A percentile compares a stretch with the other conserved stretches of the same genome.
Conservation (phyloP, 2,329 filamentous ascomycete genomes). For the Bipolaris victoriae region DNA sequence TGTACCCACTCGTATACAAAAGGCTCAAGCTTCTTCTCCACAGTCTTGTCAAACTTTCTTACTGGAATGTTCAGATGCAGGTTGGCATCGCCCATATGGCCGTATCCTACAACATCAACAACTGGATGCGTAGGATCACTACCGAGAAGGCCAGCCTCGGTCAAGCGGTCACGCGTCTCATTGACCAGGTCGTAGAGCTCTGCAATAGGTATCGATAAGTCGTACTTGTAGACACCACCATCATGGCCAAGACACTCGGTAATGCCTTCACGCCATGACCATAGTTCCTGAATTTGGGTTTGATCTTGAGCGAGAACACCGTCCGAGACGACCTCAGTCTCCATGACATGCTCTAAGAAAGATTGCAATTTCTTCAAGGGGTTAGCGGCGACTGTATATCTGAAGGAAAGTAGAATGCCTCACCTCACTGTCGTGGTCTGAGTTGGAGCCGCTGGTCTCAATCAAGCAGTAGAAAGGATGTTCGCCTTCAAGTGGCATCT, state of each 20-base stretch:
- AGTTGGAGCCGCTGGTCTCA: conserved; percentile 93
- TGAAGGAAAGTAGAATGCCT: not conserved
- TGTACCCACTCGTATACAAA: conserved; percentile 98
- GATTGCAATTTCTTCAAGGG: conserved; percentile 74
- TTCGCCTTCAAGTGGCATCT: conserved; percentile 79
- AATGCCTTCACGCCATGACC: conserved; percentile 93
- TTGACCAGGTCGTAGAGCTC: conserved; percentile 90
- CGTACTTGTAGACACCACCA: conserved; percentile 98
- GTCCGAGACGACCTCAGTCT: conserved; percentile 82
- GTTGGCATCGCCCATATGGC: conserved; percentile 97
- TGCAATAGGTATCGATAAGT: conserved; percentile 87
- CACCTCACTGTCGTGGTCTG: conserved; percentile 81
- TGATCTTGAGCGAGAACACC: conserved; percentile 93
- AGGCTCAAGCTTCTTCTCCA: conserved; percentile 88
- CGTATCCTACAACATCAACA: conserved; percentile 90
- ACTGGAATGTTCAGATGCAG: conserved; percentile 90
- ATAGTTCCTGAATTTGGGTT: conserved; percentile 83
- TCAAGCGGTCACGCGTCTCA: conserved; percentile 76
- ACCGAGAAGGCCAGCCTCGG: conserved; percentile 72
- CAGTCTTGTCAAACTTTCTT: conserved; percentile 80
- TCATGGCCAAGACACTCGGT: conserved; percentile 87
- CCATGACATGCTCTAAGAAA: conserved; percentile 93
- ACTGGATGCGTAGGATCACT: conserved; percentile 79
- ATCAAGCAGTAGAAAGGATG: conserved; percentile 96
- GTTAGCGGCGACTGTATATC: conserved; percentile 12